phyloP scores from a whole-genome alignment of 495 filamentous ascomycete species.

The Aspergillus haitiensis region DNA sequence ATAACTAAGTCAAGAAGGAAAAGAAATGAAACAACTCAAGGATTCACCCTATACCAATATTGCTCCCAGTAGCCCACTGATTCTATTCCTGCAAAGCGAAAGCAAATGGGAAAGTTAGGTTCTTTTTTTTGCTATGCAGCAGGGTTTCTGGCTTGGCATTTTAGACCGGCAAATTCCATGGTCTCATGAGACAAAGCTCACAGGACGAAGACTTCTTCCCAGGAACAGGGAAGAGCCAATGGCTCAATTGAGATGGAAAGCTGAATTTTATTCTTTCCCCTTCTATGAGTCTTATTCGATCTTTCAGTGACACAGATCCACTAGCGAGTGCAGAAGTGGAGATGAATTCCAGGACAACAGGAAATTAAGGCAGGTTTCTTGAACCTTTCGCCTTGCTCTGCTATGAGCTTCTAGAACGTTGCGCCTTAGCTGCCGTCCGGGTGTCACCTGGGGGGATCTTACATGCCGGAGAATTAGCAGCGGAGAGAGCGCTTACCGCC shows the following conservation, averaged over 20 bases:
- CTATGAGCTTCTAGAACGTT: slow-evolving; percentile 10
- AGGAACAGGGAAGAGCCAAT: neutral
- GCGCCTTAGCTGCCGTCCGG: slow-evolving; percentile 1
- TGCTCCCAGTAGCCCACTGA: neutral
- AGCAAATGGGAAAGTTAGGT: slow-evolving; percentile 8
- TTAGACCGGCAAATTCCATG: slow-evolving; percentile 10
- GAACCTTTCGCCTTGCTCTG: neutral
- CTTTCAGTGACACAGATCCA: neutral
- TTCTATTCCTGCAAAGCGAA: slow-evolving; percentile 14
- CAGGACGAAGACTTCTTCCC: neutral
- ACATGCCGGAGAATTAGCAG: neutral
- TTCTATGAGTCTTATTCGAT: neutral
- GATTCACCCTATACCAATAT: neutral
- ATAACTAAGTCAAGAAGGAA: slow-evolving; percentile 6
- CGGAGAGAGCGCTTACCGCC: slow-evolving; percentile 12
- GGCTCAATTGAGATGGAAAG: neutral
- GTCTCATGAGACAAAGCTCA: slow-evolving; percentile 4
- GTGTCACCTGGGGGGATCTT: slow-evolving; percentile 12
- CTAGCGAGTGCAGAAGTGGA: slow-evolving; percentile 6
- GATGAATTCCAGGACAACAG: slow-evolving; percentile 11
- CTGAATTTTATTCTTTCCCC: neutral
- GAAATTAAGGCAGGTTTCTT: slow-evolving; percentile 4
- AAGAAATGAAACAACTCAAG: neutral
- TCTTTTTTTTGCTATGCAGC: slow-evolving; percentile 9
- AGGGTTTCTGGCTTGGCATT: slow-evolving; percentile 8